Conservation (phyloP, 208 protist species). For the Polymyxa betae region DNA sequence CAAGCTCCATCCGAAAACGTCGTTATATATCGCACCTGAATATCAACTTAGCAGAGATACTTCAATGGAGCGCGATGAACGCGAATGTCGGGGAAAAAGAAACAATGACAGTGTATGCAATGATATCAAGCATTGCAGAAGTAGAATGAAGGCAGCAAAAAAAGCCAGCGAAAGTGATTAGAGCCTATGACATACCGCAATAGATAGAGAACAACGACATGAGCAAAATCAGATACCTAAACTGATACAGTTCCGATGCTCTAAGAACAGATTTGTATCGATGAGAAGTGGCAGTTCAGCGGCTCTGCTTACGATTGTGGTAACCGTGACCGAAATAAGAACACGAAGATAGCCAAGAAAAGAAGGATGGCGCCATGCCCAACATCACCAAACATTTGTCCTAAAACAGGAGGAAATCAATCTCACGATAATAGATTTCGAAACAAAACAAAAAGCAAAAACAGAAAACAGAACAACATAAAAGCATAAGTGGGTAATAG, state of each 20-base stretch:
- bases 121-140: too few relatives aligned
- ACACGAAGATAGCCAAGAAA: conserved; percentile 35
- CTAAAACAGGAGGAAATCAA: conserved; percentile 98
- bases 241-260: not conserved
- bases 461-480: too few relatives aligned
- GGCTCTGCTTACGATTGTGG: not conserved
- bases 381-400: conserved; percentile 98
- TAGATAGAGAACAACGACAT: conserved; percentile 94
- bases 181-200: conserved; percentile 71
- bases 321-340: not conserved
- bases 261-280: not conserved
- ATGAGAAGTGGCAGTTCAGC: not conserved
- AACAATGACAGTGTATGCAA: too few relatives aligned
- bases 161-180: not conserved
- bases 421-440: too few relatives aligned
- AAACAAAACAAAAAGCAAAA: too few relatives aligned
- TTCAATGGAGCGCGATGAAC: too few relatives aligned
- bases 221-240: conserved; percentile 90
- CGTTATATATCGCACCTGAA: conserved; percentile 93
- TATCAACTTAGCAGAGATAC: too few relatives aligned
- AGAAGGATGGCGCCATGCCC: conserved; percentile 85
- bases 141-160: too few relatives aligned
- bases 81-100: too few relatives aligned
- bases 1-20: conserved; percentile 82
- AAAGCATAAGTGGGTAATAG: too few relatives aligned